phyloP scores from a whole-genome alignment of 2,329 filamentous ascomycete species.

The Triangularia setosa region DNA sequence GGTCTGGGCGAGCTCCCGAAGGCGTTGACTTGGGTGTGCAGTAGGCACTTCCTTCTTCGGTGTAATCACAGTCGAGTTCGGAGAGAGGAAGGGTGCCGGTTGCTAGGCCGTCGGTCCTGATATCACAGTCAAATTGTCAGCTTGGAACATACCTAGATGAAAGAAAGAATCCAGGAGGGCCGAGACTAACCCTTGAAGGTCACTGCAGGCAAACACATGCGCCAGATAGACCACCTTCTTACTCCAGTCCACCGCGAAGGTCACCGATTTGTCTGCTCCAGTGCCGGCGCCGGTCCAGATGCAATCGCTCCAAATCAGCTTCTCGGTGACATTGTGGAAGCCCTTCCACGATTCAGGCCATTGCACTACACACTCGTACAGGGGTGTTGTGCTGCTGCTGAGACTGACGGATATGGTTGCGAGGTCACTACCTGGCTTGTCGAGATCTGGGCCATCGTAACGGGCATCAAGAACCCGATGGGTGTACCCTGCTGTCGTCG shows the following conservation, averaged over 20 bases:
- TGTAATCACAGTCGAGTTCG: slow-evolving; percentile 29
- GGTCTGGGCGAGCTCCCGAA: slow-evolving; percentile 11
- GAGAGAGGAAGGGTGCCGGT: slow-evolving; percentile 28
- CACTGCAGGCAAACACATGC: slow-evolving; percentile 34
- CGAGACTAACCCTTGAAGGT: slow-evolving; percentile 20
- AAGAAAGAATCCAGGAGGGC: neutral
- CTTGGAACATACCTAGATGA: neutral
- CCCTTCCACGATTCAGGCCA: slow-evolving; percentile 35
- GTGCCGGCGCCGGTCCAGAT: slow-evolving; percentile 34
- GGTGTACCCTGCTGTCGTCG: neutral
- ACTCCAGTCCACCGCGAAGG: slow-evolving; percentile 34
- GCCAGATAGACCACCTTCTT: slow-evolving; percentile 32
- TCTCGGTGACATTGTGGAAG: slow-evolving; percentile 27
- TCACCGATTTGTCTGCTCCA: slow-evolving; percentile 31
- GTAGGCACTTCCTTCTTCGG: slow-evolving; percentile 22
- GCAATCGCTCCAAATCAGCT: slow-evolving; percentile 35
- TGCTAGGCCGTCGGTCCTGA: slow-evolving; percentile 29
- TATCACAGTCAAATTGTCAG: neutral
- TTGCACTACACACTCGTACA: slow-evolving; percentile 35
- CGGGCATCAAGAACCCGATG: slow-evolving; percentile 30
- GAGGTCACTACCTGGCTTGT: slow-evolving; percentile 13
- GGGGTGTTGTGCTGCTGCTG: slow-evolving; percentile 25
- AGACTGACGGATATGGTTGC: slow-evolving; percentile 31
- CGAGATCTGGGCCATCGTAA: slow-evolving; percentile 30
- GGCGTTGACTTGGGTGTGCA: slow-evolving; percentile 25